Percentiles rank a stretch among this genome's conserved stretches.
Conservation (phyloP, 768 basidiomycete genomes). For the Lentinula raphanica region DNA sequence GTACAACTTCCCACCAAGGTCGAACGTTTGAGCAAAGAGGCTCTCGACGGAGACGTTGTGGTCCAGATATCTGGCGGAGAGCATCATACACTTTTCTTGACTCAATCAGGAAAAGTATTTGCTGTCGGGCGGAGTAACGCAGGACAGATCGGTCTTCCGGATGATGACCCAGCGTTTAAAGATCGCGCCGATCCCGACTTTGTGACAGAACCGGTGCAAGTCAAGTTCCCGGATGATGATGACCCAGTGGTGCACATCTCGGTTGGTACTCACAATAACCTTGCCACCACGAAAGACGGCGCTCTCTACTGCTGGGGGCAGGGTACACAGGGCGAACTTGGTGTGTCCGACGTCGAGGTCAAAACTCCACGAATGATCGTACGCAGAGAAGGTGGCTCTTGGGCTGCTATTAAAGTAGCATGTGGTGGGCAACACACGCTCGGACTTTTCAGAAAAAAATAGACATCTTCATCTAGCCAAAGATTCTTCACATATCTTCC, state of each 20-base stretch:
- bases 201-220: constrained; percentile 57
- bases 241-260: constrained; percentile 66
- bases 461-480: neutral
- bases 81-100: constrained; percentile 88
- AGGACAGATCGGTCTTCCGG: constrained; percentile 74
- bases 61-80: constrained; percentile 78
- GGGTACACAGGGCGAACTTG: constrained; percentile 73
- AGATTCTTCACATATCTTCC: neutral
- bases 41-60: constrained; percentile 56
- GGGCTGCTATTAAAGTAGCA: constrained; percentile 59
- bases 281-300: constrained; percentile 62
- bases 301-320: constrained; percentile 76
- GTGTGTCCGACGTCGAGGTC: constrained; percentile 56
- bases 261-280: constrained; percentile 67
- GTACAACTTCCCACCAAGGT: constrained; percentile 64
- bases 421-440: constrained; percentile 81
- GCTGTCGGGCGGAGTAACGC: constrained; percentile 83
- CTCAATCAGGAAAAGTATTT: constrained; percentile 77
- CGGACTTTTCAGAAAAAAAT: constrained; percentile 64
- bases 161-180: constrained; percentile 64
- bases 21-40: constrained; percentile 53
- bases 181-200: constrained; percentile 53
- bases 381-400: constrained; percentile 64
- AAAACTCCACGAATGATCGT: constrained; percentile 64
- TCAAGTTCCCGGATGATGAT: constrained; percentile 56